Conservation (phyloP, 176 grass and related monocot genomes). For the Oryza glaberrima region DNA sequence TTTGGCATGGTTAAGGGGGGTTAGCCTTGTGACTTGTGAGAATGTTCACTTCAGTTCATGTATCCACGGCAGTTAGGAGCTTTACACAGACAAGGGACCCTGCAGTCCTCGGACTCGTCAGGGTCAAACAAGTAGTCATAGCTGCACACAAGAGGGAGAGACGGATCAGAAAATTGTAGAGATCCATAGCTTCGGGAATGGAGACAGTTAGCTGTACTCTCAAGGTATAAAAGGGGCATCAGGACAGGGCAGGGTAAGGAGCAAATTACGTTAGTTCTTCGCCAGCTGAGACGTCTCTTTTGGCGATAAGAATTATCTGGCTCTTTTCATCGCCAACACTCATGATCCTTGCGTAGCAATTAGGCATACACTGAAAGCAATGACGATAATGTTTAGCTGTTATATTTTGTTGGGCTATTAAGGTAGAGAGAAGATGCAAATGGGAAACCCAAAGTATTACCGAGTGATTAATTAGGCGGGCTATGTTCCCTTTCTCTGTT, state of each 20-base stretch:
- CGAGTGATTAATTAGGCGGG: slow-evolving; percentile 89
- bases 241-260: not conserved
- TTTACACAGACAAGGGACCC: slow-evolving; percentile 83
- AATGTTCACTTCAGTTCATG: slow-evolving; percentile 61
- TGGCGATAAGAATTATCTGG: slow-evolving; percentile 86
- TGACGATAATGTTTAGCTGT: not conserved
- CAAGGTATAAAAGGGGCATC: not conserved
- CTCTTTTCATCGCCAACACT: slow-evolving; percentile 63
- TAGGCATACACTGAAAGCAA: slow-evolving; percentile 80
- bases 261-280: slow-evolving; percentile 89
- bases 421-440: not conserved
- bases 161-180: not conserved
- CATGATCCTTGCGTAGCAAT: slow-evolving; percentile 95
- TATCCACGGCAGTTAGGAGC: slow-evolving; percentile 84
- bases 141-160: slow-evolving; percentile 22
- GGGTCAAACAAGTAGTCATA: slow-evolving; percentile 94
- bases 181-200: not conserved
- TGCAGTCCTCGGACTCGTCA: slow-evolving; percentile 79
- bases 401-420: not conserved
- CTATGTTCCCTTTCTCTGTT: slow-evolving; percentile 87
- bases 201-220: not conserved
- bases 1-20: slow-evolving; percentile 39
- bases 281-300: slow-evolving; percentile 70
- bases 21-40: slow-evolving; percentile 38
- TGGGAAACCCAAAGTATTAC: slow-evolving; percentile 39